Base-by-base conservation (phyloP, 2,329 filamentous ascomycete species). In the Scleromitrula shiraiana region DNA sequence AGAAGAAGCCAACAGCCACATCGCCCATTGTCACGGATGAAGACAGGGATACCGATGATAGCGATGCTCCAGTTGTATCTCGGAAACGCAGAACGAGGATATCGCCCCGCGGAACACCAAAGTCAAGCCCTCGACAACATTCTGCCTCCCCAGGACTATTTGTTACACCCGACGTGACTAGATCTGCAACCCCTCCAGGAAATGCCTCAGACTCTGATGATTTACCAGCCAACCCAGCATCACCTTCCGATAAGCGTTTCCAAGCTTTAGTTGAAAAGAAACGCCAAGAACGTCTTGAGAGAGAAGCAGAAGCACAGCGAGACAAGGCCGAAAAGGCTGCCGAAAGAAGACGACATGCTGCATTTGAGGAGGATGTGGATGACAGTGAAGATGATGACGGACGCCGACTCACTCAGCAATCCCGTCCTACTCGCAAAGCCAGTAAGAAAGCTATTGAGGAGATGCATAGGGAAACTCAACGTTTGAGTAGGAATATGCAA, bases 371-470 rank as follows among this genome's bases (percentile, higher is more conserved):
- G 30, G 73, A 76, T 12, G 15, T 20, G 38, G 73, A 71, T n/a
- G 73, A 78, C 41, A 75, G 72, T 2, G 80, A 84, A 50, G 80
- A 80, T 27, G 80, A 80, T 22, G 77, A 71, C 33, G 82, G 75
- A n/a, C 73, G 72, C 36, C 78, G 72, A 53, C 69, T 93, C 37
- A 86, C 84, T 0, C 85, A 90, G 61, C 71, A 77, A 32, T 73
- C 76, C 22, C 80, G 83, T 4, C 83, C 88, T 5, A 76, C 78
- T 8, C 79, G 93, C 10, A 95, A 93, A 64, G 90, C 93, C 0
- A 91, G 90, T 70, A 97, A 91, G 70, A 96, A 89, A 68, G 93
- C 93, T 0, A 65, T 96, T 35, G 88, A 96, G 63, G 91, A 97
- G 57, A 96, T 98, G 84, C 85, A 85, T 59, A 80, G 88, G 50